Percentiles rank a stretch among this genome's conserved stretches.
phyloP scores from a whole-genome alignment of 352 stramenopile genomes.

The Phytophthora ohioensis region DNA sequence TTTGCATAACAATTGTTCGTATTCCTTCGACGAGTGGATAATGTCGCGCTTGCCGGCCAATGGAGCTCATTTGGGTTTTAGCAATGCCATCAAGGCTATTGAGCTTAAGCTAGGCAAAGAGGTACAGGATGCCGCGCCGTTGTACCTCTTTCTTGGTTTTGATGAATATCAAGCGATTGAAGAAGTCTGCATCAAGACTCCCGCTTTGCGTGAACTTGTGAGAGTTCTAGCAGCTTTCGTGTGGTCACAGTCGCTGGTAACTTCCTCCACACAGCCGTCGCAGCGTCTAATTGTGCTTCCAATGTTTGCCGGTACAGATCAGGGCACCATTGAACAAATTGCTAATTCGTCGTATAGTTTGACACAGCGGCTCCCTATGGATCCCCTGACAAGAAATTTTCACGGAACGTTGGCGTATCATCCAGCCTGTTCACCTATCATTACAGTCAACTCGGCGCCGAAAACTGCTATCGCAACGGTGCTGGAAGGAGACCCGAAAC shows the following conservation, averaged over 20 bases:
- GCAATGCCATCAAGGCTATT: slow-evolving; percentile 3
- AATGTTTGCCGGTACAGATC: slow-evolving; percentile 27
- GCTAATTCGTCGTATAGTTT: slow-evolving; percentile 36
- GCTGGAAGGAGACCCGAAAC: background rate
- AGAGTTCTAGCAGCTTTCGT: slow-evolving; percentile 1
- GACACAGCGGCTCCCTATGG: slow-evolving; percentile 34
- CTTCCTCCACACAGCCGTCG: too few relatives aligned
- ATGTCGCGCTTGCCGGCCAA: slow-evolving; percentile 5
- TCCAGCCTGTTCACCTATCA: slow-evolving; percentile 40
- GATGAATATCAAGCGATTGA: slow-evolving; percentile 45
- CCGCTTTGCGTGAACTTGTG: slow-evolving; percentile 20
- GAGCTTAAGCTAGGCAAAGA: slow-evolving; percentile 20
- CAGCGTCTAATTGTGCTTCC: slow-evolving; percentile 12
- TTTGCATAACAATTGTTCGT: slow-evolving; percentile 32
- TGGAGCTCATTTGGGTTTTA: background rate
- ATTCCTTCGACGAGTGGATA: slow-evolving; percentile 3
- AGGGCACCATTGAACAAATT: slow-evolving; percentile 23
- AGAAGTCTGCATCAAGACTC: slow-evolving; percentile 17
- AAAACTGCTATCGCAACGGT: slow-evolving; percentile 40
- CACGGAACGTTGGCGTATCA: slow-evolving; percentile 44
- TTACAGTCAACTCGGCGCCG: slow-evolving; percentile 35
- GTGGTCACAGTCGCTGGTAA: background rate
- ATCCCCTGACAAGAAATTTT: slow-evolving; percentile 35
- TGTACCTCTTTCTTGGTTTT: slow-evolving; percentile 48
- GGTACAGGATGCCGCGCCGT: background rate